Conservation (phyloP, 78 protist species). For the Guillardia theta region DNA sequence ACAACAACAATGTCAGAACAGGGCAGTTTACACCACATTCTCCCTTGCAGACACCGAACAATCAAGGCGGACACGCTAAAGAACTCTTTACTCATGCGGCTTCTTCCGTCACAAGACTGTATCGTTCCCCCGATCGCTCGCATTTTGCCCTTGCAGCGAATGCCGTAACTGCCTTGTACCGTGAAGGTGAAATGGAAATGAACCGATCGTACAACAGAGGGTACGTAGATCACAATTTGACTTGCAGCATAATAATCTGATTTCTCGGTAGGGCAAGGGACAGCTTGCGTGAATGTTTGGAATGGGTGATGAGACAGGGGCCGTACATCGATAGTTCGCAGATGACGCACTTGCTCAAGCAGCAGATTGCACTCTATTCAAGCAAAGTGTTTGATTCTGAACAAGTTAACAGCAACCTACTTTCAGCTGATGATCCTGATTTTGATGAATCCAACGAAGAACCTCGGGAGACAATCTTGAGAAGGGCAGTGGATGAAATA, state of each 20-base stretch:
- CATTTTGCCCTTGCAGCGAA: neutral
- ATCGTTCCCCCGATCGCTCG: neutral
- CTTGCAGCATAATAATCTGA: neutral
- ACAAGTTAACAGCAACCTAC: no score
- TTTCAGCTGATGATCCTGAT: no score
- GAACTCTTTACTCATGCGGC: neutral
- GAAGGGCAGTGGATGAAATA: no score
- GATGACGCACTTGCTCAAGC: neutral
- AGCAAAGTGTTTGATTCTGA: no score
- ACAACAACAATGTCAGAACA: no score
- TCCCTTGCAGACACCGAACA: no score
- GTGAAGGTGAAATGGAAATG: neutral
- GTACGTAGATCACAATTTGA: neutral
- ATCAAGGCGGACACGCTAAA: no score
- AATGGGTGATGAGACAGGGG: neutral
- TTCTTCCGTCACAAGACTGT: neutral
- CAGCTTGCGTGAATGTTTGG: neutral
- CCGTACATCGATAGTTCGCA: neutral
- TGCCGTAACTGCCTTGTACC: neutral
- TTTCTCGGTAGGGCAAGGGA: neutral
- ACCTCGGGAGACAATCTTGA: no score
- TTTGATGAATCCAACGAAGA: no score
- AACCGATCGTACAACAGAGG: neutral
- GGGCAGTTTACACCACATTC: no score
- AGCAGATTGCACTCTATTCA: neutral